These are phyloP conservation scores for Paramyrothecium roridum DNA, from an alignment of 2,329 filamentous ascomycete genomes.

Conservation along the genomic window DNA sequence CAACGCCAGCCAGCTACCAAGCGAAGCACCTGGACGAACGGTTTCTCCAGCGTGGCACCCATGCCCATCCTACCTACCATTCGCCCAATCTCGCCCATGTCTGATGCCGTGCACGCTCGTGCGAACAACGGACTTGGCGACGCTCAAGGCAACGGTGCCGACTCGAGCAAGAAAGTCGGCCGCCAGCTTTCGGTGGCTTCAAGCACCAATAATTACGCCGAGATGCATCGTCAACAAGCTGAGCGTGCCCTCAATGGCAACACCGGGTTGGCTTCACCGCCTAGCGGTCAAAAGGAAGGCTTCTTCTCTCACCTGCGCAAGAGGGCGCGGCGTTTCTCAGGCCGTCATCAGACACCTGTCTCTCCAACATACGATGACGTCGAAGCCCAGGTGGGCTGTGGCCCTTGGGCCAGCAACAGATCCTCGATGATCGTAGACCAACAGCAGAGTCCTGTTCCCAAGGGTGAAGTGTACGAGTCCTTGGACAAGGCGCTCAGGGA, in stretches of 20 bases:
- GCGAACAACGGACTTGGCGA: conserved; percentile 12
- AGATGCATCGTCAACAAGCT: conserved; percentile 85
- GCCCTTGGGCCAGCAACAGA: conserved; percentile 81
- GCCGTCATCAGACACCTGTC: conserved; percentile 78
- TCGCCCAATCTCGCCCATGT: conserved; percentile 91
- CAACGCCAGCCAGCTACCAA: conserved; percentile 59
- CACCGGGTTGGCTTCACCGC: conserved; percentile 70
- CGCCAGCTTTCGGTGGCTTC: conserved; percentile 91
- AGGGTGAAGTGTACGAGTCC: conserved; percentile 57
- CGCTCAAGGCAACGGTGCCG: conserved; percentile 65
- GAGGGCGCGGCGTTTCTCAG: conserved; percentile 86
- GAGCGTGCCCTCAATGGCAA: conserved; percentile 86
- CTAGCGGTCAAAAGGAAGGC: conserved; percentile 81
- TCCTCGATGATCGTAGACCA: conserved; percentile 78
- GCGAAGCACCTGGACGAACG: conserved; percentile 91
- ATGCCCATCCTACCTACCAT: conserved; percentile 97
- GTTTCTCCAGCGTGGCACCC: conserved; percentile 73
- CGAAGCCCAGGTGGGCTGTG: conserved; percentile 89
- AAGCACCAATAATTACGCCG: conserved; percentile 87
- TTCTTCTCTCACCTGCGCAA: conserved; percentile 98
- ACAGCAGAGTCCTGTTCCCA: conserved; percentile 44
- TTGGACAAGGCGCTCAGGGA: conserved; percentile 57
- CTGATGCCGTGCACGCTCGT: conserved; percentile 64
- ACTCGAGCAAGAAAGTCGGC: conserved; percentile 89
- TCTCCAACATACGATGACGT: conserved; percentile 81